Conservation (phyloP, 768 basidiomycete genomes). For the Galerina sulciceps region DNA sequence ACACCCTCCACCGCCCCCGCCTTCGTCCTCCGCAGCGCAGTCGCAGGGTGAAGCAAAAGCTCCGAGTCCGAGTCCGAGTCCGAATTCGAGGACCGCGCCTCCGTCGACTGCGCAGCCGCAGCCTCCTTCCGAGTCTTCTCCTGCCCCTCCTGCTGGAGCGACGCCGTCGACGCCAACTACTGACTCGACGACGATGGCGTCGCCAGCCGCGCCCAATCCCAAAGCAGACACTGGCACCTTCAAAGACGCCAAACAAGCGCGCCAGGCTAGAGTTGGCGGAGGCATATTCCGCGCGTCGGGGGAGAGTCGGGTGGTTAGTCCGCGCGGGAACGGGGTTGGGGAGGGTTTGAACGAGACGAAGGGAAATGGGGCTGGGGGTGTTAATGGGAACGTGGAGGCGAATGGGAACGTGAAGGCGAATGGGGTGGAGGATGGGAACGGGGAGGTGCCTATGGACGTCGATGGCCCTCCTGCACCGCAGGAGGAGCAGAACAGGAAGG, state of each 20-base stretch:
- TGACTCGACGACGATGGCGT: too few species aligned
- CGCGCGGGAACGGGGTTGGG: conserved; percentile 19
- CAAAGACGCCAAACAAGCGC: conserved; percentile 59
- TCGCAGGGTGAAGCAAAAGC: too few species aligned
- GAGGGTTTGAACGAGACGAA: too few species aligned
- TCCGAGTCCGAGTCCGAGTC: too few species aligned
- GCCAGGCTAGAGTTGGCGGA: conserved; percentile 63
- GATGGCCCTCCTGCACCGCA: too few species aligned
- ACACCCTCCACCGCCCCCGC: not conserved
- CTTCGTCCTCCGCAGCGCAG: not conserved
- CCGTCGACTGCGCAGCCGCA: too few species aligned
- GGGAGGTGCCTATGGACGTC: not conserved
- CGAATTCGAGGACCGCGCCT: too few species aligned
- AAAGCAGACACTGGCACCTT: conserved; percentile 45
- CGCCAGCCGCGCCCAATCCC: too few species aligned
- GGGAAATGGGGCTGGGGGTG: too few species aligned
- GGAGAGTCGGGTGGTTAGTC: conserved; percentile 56
- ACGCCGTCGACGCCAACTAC: too few species aligned
- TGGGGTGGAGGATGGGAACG: not conserved
- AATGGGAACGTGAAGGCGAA: not conserved
- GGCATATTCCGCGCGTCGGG: conserved; percentile 76
- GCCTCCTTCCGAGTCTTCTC: not conserved
- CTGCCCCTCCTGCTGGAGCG: not conserved
- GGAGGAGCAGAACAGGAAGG: not conserved
- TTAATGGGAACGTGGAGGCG: not conserved